These are phyloP conservation scores for Daldinia bambusicola DNA, from an alignment of 495 filamentous ascomycete genomes.

Conservation along the genomic window DNA sequence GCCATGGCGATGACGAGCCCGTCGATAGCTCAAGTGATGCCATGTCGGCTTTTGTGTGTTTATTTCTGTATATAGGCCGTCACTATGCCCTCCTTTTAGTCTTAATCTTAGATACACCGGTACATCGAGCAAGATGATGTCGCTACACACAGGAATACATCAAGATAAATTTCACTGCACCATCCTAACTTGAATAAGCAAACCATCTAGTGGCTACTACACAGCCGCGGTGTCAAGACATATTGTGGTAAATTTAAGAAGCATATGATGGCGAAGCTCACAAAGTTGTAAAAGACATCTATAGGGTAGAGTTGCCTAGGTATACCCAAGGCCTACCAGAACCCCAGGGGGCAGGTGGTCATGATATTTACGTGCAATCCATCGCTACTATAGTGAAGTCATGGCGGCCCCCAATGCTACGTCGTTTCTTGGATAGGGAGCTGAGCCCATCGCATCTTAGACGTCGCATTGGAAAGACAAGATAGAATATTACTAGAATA, in stretches of 20 bases:
- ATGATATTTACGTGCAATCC: background rate
- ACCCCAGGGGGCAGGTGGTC: background rate
- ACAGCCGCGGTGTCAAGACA: background rate
- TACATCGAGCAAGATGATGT: background rate
- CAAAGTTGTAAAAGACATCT: background rate
- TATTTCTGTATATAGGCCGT: constrained; percentile 13
- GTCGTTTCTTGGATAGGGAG: background rate
- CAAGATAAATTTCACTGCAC: background rate
- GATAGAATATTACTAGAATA: background rate
- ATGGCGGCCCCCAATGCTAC: background rate
- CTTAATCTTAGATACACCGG: background rate
- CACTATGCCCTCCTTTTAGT: no score
- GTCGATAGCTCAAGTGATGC: constrained; percentile 20
- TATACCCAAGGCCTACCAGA: background rate
- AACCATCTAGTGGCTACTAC: background rate
- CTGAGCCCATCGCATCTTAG: background rate
- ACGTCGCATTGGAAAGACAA: background rate
- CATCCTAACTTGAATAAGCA: background rate
- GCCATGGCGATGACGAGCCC: constrained; percentile 38
- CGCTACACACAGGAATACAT: background rate
- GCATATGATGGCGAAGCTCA: background rate
- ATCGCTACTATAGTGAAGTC: background rate
- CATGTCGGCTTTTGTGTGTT: constrained; percentile 1
- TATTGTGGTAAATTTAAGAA: background rate
- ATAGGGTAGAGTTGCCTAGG: background rate